Evolutionary conservation across 371 early-diverging fungal species (phyloP).

Genomic region (Basidiobolus meristosporus): DNA sequence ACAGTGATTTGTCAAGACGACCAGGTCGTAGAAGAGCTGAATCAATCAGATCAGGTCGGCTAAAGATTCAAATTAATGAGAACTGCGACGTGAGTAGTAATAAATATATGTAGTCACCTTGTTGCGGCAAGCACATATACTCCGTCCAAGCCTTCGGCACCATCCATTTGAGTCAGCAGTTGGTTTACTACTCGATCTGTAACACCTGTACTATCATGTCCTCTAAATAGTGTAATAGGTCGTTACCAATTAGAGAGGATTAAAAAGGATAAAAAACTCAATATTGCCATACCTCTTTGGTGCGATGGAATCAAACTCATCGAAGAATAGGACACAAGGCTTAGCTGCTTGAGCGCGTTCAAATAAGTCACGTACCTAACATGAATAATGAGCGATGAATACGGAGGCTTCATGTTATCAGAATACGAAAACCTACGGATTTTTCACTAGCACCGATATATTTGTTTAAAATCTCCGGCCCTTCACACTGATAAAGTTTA

Average conservation of each 20-base stretch:
- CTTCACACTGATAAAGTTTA: conserved; percentile 90
- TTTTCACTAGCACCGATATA: conserved; percentile 91
- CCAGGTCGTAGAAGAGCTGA: conserved; percentile 96
- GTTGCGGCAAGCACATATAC: conserved; percentile 91
- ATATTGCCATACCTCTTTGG: conserved; percentile 34
- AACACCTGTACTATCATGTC: conserved; percentile 81
- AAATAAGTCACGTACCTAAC: conserved; percentile 69
- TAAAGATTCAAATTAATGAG: conserved; percentile 15
- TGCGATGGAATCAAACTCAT: conserved; percentile 95
- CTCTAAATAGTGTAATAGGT: conserved; percentile 18
- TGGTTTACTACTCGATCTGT: conserved; percentile 93
- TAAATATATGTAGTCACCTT: conserved; percentile 25
- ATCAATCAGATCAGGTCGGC: conserved; percentile 98
- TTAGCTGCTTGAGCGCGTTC: conserved; percentile 78
- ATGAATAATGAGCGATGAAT: neutral
- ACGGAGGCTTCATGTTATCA: no score
- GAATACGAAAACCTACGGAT: conserved; percentile 15
- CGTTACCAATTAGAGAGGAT: neutral
- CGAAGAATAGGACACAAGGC: conserved; percentile 87
- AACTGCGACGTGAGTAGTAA: neutral
- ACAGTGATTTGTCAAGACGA: conserved; percentile 87
- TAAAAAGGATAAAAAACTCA: neutral
- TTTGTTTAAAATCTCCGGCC: conserved; percentile 94
- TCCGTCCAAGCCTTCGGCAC: conserved; percentile 78
- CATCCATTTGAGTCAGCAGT: conserved; percentile 91